Percentiles rank a stretch among this genome's conserved stretches.
Conservation (phyloP, 352 stramenopile species). For the Thalassiosira ordinaria region DNA sequence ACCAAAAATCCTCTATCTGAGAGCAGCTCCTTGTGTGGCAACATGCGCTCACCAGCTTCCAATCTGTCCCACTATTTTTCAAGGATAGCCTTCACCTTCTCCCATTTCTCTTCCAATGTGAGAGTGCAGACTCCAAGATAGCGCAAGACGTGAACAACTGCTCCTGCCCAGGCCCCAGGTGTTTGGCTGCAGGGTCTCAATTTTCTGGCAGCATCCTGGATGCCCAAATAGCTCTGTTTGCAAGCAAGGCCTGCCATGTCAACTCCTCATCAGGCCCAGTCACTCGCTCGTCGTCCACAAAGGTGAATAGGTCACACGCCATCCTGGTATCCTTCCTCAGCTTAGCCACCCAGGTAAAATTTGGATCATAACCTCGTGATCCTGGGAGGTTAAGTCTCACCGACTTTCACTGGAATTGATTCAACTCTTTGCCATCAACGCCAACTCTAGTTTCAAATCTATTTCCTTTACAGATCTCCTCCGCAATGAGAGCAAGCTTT, state of each 20-base stretch:
- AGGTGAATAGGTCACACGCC: conserved; percentile 52
- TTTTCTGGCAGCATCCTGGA: conserved; percentile 67
- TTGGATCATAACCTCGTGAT: conserved; percentile 41
- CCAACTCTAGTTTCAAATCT: background rate
- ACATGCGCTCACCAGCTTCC: too few relatives aligned
- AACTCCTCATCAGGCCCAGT: conserved; percentile 14
- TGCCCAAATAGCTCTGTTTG: conserved; percentile 33
- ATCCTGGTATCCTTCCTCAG: conserved; percentile 19
- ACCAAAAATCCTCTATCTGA: conserved; percentile 62
- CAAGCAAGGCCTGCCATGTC: conserved; percentile 24
- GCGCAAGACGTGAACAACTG: conserved; percentile 26
- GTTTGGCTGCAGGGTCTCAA: conserved; percentile 15
- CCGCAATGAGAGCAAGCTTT: background rate
- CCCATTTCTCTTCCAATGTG: conserved; percentile 57
- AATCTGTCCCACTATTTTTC: conserved; percentile 19
- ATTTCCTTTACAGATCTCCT: conserved; percentile 2
- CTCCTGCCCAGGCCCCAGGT: conserved; percentile 60
- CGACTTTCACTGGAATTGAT: conserved; percentile 25
- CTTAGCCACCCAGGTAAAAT: conserved; percentile 46
- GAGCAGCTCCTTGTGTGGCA: conserved; percentile 40
- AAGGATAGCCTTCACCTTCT: conserved; percentile 36
- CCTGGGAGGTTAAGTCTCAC: conserved; percentile 63
- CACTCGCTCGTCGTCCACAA: conserved; percentile 55
- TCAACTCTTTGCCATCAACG: background rate
- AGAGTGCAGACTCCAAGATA: conserved; percentile 18